These are phyloP conservation scores for Melampsora larici-populina DNA, from an alignment of 1,284 basidiomycete genomes.

Conservation along the genomic window DNA sequence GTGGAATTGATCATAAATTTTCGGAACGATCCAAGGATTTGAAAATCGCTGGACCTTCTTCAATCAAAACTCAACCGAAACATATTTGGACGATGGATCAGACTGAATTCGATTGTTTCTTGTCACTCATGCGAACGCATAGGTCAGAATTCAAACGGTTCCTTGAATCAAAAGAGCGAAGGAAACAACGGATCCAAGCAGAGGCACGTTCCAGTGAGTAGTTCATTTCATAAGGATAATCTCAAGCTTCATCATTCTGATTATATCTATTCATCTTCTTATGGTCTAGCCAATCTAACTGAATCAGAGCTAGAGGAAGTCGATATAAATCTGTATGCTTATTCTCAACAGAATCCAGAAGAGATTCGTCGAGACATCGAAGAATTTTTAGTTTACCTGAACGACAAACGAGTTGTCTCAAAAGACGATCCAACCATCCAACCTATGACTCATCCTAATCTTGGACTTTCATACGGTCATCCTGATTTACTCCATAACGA, in stretches of 20 bases:
- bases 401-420: background rate
- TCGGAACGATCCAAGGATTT: background rate
- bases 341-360: constrained; percentile 42
- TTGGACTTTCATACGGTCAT: constrained; percentile 40
- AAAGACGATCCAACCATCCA: constrained; percentile 14
- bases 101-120: constrained; percentile 32
- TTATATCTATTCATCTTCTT: background rate
- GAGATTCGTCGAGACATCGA: constrained; percentile 39
- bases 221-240: background rate
- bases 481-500: constrained; percentile 43
- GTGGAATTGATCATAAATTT: background rate
- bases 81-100: constrained; percentile 44
- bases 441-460: constrained; percentile 41
- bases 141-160: constrained; percentile 29
- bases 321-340: constrained; percentile 31
- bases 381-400: constrained; percentile 31
- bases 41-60: background rate
- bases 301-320: background rate
- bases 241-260: background rate
- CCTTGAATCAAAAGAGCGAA: constrained; percentile 25
- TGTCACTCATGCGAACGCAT: constrained; percentile 18
- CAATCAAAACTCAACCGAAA: constrained; percentile 6
- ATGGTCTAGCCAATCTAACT: background rate
- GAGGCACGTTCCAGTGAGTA: background rate
- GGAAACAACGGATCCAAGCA: constrained; percentile 7